A percentile compares a stretch with the other conserved stretches of the same genome.
phyloP scores from a whole-genome alignment of 2,329 filamentous ascomycete species.

The Fusarium oxysporum region DNA sequence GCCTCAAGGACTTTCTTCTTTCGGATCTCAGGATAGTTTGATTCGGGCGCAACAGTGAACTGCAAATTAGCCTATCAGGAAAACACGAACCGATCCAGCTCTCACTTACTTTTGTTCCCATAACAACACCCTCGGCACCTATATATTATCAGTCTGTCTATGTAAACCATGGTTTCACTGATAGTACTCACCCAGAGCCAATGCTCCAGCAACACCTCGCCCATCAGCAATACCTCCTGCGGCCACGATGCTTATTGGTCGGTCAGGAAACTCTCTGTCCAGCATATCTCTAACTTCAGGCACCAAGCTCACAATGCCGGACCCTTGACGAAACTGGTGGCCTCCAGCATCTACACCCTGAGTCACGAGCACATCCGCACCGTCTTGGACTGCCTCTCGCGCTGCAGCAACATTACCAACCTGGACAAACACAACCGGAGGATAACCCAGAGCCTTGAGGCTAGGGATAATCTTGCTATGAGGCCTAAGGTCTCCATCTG shows the following conservation, averaged over 20 bases:
- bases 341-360: constrained; percentile 75
- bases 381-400: constrained; percentile 58
- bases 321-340: constrained; percentile 67
- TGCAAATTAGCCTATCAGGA: constrained; percentile 40
- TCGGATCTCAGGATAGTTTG: constrained; percentile 53
- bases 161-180: too few species aligned
- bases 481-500: constrained; percentile 56
- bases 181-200: constrained; percentile 61
- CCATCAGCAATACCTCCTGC: constrained; percentile 71
- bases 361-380: constrained; percentile 69
- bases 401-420: constrained; percentile 70
- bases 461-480: constrained; percentile 52
- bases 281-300: constrained; percentile 67
- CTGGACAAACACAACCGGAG: constrained; percentile 68
- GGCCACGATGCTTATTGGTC: constrained; percentile 60
- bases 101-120: constrained; percentile 56
- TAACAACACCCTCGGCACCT: constrained; percentile 58
- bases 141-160: neutral
- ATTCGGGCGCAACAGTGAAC: constrained; percentile 60
- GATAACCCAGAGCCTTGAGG: constrained; percentile 46
- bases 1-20: constrained; percentile 57
- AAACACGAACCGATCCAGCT: neutral
- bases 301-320: constrained; percentile 66
- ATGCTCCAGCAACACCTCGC: constrained; percentile 65
- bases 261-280: constrained; percentile 49